Conservation (phyloP, 208 protist genomes). For the Endotrypanum monterogeii region DNA sequence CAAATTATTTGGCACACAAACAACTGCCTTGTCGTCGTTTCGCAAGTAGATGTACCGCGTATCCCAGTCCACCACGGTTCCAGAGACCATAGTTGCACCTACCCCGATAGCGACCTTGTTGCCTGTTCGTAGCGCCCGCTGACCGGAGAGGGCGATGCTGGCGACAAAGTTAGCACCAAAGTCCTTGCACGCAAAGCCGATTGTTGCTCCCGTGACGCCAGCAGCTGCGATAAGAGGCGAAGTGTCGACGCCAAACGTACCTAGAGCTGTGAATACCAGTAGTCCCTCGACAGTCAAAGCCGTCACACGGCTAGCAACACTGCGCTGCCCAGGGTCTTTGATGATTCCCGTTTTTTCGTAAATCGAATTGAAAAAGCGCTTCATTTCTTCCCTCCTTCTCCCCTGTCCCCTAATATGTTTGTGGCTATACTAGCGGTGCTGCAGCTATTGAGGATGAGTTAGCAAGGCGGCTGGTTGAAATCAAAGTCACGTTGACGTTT, state of each 20-base stretch:
- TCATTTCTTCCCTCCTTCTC: conserved; percentile 37
- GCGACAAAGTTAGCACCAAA: conserved; percentile 85
- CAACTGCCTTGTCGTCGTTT: conserved; percentile 41
- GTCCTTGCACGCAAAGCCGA: conserved; percentile 86
- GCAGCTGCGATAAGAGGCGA: conserved; percentile 74
- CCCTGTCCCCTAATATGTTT: background rate
- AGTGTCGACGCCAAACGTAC: conserved; percentile 77
- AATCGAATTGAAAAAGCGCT: conserved; percentile 81
- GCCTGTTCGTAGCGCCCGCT: conserved; percentile 58
- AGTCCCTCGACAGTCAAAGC: conserved; percentile 56
- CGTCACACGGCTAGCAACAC: conserved; percentile 66
- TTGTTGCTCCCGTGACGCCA: conserved; percentile 78
- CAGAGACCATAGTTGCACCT: conserved; percentile 41
- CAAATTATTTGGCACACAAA: conserved; percentile 79
- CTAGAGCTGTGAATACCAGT: conserved; percentile 63
- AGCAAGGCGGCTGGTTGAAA: too few species aligned
- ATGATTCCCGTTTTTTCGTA: conserved; percentile 69
- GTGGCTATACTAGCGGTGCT: background rate
- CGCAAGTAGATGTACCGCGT: conserved; percentile 80
- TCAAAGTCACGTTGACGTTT: too few species aligned
- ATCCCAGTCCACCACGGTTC: conserved; percentile 76
- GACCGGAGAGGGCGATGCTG: conserved; percentile 69
- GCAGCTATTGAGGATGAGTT: background rate
- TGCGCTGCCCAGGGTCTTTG: conserved; percentile 68
- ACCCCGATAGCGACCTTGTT: conserved; percentile 66